phyloP scores from a whole-genome alignment of 768 basidiomycete genomes.

The Psilocybe tampanensis region DNA sequence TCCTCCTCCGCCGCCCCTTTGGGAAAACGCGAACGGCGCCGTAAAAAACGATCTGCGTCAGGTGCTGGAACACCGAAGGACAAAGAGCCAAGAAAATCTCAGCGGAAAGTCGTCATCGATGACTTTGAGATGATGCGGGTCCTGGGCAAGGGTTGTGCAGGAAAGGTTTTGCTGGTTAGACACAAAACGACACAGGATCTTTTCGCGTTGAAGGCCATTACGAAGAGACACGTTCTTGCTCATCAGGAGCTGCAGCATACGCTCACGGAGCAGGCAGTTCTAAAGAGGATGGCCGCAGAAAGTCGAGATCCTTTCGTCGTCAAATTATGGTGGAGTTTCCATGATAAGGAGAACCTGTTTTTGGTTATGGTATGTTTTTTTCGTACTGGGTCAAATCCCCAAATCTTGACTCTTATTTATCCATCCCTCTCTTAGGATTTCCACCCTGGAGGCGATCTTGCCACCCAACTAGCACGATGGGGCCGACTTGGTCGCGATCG shows the following conservation, averaged over 20 bases:
- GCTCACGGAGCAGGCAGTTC: constrained; percentile 92
- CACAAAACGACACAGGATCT: constrained; percentile 72
- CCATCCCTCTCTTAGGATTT: constrained; percentile 85
- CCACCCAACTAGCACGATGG: constrained; percentile 96
- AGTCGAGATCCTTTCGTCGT: constrained; percentile 93
- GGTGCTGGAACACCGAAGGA: constrained; percentile 47
- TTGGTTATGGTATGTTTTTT: constrained; percentile 78
- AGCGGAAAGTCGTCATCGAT: constrained; percentile 77
- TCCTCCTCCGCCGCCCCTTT: too few species aligned
- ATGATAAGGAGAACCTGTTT: constrained; percentile 96
- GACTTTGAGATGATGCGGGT: constrained; percentile 99
- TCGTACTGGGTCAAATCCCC: constrained; percentile 10
- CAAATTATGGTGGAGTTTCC: constrained; percentile 96
- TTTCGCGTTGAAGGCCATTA: constrained; percentile 97
- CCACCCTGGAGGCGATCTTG: constrained; percentile 95
- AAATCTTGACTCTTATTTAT: constrained; percentile 4
- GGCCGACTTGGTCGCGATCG: constrained; percentile 91
- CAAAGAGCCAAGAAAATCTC: constrained; percentile 57
- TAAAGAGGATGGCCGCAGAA: constrained; percentile 92
- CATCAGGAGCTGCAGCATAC: constrained; percentile 98
- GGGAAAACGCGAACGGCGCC: constrained; percentile 19
- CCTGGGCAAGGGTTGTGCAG: constrained; percentile 95
- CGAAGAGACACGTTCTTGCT: constrained; percentile 94
- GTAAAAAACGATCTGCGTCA: constrained; percentile 26
- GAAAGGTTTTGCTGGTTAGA: constrained; percentile 91